Evolutionary conservation across 306 rosid species (phyloP), one percentile per base, ranked within the genome.

Genomic region (Lithocarpus polystachyus): DNA sequence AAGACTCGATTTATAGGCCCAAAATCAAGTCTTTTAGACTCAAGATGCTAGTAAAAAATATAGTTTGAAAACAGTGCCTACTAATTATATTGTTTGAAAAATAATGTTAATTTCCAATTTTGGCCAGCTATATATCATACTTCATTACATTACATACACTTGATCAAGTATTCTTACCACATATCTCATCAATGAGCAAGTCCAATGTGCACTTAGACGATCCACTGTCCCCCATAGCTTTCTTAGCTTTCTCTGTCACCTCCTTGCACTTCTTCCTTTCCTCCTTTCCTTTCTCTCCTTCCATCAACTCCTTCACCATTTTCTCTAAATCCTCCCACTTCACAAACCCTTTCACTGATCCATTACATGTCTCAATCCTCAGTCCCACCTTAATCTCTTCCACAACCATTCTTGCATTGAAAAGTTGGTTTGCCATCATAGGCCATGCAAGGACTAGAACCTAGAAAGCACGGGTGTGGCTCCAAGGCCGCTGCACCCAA

Each of bases 381-480:
- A 87, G 2, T 33, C 89, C 89, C 14, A 82, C 82, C 75, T 53
- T 78, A 2, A 87, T 68, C 80, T 87, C 93, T 55, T 87, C 93
- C 80, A 10, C 84, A 72, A 87, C 93, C 84, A 85, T 52, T 24
- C 79, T 87, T 6, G 91, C 86, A 52, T 89, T 89, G 72, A 85
- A 3, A 4, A 43, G 84, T 51, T 89, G 89, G 0, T 89, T 89
- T 13, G 86, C 91, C 89, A 74, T 64, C 75, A 83, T 56, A 0
- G 93, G 91, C 84, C 84, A 89, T 0, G 84, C 88, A 20, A 89
- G 84, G 15, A 89, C n/a, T n/a, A n/a, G n/a, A n/a, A n/a, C n/a
- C n/a, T n/a, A n/a, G n/a, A n/a, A n/a, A n/a, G n/a, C n/a, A n/a
- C n/a, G n/a, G n/a, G n/a, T n/a, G n/a, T n/a, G n/a, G n/a, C n/a